Conservation (phyloP, 768 basidiomycete species). For the Tulasnella sp. region DNA sequence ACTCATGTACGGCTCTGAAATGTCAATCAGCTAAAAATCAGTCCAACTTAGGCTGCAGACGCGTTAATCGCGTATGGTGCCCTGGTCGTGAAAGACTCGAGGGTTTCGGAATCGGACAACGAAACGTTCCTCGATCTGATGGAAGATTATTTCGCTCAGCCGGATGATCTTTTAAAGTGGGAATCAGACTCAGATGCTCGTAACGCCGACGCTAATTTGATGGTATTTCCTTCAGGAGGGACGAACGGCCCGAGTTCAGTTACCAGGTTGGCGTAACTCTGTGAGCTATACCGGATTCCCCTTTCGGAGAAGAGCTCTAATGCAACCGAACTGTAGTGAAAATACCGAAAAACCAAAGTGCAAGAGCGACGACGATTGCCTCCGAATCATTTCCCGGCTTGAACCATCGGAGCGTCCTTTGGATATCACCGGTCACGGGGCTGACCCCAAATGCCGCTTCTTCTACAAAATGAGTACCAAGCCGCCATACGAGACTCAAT, state of each 20-base stretch:
- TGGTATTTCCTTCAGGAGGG: constrained; percentile 27
- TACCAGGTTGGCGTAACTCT: constrained; percentile 93
- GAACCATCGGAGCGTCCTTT: constrained; percentile 73
- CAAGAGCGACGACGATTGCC: constrained; percentile 71
- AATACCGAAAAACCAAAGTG: constrained; percentile 90
- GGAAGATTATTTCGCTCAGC: constrained; percentile 88
- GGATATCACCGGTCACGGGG: constrained; percentile 43
- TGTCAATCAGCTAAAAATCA: background rate
- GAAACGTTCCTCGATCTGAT: constrained; percentile 71
- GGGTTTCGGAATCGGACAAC: constrained; percentile 77
- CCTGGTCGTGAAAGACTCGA: constrained; percentile 71
- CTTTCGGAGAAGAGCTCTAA: background rate
- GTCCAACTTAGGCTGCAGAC: constrained; percentile 52
- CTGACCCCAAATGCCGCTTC: constrained; percentile 93
- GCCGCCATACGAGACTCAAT: constrained; percentile 69
- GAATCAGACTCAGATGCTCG: background rate
- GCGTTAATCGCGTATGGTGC: constrained; percentile 80
- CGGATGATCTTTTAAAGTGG: constrained; percentile 39
- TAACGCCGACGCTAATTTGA: background rate
- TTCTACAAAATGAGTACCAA: constrained; percentile 74
- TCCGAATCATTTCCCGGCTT: constrained; percentile 62
- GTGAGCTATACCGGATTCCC: constrained; percentile 29
- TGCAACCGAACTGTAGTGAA: background rate
- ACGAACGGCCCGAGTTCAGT: constrained; percentile 73
- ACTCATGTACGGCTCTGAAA: background rate